Evolutionary conservation across 768 basidiomycete genomes (phyloP).

Genomic region (Russula griseocarnosa): DNA sequence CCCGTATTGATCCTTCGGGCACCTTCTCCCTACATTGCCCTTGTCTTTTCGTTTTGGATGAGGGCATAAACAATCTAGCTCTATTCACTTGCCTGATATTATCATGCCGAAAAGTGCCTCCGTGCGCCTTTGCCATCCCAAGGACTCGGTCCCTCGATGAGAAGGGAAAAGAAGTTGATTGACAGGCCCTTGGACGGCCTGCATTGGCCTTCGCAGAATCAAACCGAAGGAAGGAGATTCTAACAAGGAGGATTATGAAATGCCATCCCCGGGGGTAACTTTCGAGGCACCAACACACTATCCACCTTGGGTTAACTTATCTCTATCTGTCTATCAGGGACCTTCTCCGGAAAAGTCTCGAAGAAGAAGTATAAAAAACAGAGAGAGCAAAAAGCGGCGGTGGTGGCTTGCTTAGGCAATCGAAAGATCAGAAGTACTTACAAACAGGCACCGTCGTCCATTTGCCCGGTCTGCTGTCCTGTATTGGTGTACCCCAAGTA

Average conservation of each 20-base stretch:
- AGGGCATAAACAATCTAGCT: neutral
- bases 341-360: conserved; percentile 4
- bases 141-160: neutral
- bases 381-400: neutral
- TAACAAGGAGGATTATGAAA: neutral
- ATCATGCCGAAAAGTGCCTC: neutral
- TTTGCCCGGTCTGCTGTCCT: neutral
- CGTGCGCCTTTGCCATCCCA: neutral
- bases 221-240: too few relatives aligned
- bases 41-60: neutral
- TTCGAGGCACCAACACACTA: conserved; percentile 7
- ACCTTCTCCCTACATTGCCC: neutral
- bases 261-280: neutral
- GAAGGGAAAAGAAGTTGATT: conserved; percentile 4
- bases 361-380: conserved; percentile 3
- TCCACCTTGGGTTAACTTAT: neutral
- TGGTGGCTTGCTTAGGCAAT: conserved; percentile 10
- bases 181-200: conserved; percentile 3
- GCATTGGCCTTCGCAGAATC: conserved; percentile 2
- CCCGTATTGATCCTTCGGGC: neutral
- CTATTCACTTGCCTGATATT: neutral
- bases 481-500: neutral
- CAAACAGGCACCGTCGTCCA: conserved; percentile 11
- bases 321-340: neutral
- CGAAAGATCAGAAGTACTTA: conserved; percentile 7